Evolutionary conservation across 1,139 yeast genomes (phyloP).

Genomic region (Yamadazyma dushanensis): DNA sequence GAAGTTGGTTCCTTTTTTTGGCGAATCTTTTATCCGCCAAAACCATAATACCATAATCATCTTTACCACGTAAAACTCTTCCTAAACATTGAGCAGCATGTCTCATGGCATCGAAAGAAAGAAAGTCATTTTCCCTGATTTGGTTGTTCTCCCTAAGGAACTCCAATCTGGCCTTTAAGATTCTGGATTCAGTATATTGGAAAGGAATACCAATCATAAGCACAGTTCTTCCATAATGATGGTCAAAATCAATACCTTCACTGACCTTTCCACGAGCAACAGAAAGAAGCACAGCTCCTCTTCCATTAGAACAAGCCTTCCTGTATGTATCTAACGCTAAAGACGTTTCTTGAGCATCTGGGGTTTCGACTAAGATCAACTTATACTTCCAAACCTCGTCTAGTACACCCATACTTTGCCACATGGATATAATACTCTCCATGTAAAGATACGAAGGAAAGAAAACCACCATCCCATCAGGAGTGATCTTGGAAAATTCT

Average conservation of each 20-base stretch:
- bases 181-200: constrained; percentile 96
- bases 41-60: constrained; percentile 98
- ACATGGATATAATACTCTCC: constrained; percentile 97
- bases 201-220: constrained; percentile 98
- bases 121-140: constrained; percentile 88
- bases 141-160: constrained; percentile 90
- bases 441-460: constrained; percentile 95
- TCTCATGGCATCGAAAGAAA: constrained; percentile 98
- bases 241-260: constrained; percentile 99
- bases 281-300: constrained; percentile 93
- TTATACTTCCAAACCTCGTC: constrained; percentile 99
- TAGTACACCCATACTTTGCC: constrained; percentile 97
- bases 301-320: constrained; percentile 94
- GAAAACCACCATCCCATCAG: constrained; percentile 97
- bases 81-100: constrained; percentile 99
- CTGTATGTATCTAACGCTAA: constrained; percentile 93
- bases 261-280: constrained; percentile 99
- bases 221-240: constrained; percentile 96
- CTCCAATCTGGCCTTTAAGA: constrained; percentile 89
- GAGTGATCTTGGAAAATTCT: constrained; percentile 92
- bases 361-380: constrained; percentile 94
- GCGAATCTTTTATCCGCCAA: constrained; percentile 92
- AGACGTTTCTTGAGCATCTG: constrained; percentile 98
- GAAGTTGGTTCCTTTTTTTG: constrained; percentile 81
- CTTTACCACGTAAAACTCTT: constrained; percentile 94